Evolutionary conservation across 2,329 filamentous ascomycete species (phyloP).

Genomic region (Pseudopyrenochaeta lycopersici): DNA sequence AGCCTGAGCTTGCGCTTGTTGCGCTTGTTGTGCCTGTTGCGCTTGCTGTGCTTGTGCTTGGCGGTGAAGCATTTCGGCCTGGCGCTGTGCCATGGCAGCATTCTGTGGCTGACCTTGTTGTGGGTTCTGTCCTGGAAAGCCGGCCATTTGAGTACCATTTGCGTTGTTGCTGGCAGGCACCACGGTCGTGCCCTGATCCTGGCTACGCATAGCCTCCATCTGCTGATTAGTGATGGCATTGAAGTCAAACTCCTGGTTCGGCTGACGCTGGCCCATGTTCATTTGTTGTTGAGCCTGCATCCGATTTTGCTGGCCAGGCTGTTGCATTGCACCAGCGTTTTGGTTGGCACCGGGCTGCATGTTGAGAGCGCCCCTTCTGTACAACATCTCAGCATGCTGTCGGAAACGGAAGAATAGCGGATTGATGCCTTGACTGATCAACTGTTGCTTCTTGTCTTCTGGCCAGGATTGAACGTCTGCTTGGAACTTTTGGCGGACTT

Average conservation of each 20-base stretch:
- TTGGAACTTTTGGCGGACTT: conserved; percentile 57
- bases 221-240: conserved; percentile 68
- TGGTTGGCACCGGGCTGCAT: conserved; percentile 19
- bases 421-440: conserved; percentile 57
- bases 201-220: conserved; percentile 67
- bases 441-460: conserved; percentile 57
- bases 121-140: conserved; percentile 37
- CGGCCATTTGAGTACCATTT: conserved; percentile 51
- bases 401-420: conserved; percentile 62
- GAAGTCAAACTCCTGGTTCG: conserved; percentile 55
- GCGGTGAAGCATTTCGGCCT: conserved; percentile 25
- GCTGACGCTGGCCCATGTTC: conserved; percentile 38
- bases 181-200: conserved; percentile 69
- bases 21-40: conserved; percentile 34
- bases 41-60: conserved; percentile 15
- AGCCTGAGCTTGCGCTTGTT: background rate
- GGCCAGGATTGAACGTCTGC: conserved; percentile 54
- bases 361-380: conserved; percentile 32
- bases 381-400: conserved; percentile 53
- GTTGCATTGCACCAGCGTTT: conserved; percentile 48
- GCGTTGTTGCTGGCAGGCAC: conserved; percentile 70
- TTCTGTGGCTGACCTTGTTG: conserved; percentile 39
- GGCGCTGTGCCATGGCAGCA: conserved; percentile 38
- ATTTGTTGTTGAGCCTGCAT: conserved; percentile 39
- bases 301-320: conserved; percentile 33